Conservation (phyloP, 2,329 filamentous ascomycete species). For the Aureobasidium sp. region DNA sequence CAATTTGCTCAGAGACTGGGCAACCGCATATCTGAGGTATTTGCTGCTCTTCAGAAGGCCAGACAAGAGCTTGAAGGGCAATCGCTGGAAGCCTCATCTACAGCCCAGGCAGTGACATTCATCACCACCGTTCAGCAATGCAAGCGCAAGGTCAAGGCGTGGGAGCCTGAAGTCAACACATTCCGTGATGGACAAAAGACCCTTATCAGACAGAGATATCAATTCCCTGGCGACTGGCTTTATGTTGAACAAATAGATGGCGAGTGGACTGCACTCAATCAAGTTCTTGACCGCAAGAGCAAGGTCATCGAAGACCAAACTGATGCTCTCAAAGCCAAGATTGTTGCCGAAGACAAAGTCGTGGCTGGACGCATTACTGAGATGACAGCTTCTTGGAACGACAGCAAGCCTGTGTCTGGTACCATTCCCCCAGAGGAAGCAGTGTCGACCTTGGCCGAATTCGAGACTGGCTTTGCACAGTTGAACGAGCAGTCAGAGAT, state of each 20-base stretch:
- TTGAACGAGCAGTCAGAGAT: conserved; percentile 85
- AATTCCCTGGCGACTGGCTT: conserved; percentile 89
- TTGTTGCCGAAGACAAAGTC: conserved; percentile 84
- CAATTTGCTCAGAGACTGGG: conserved; percentile 90
- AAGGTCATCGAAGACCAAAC: conserved; percentile 96
- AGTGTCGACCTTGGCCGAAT: conserved; percentile 70
- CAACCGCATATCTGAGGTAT: conserved; percentile 84
- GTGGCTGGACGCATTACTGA: conserved; percentile 83
- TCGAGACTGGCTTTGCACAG: conserved; percentile 76
- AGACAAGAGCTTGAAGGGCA: conserved; percentile 85
- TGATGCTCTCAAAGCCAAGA: conserved; percentile 90
- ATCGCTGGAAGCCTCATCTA: conserved; percentile 88
- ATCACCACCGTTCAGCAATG: conserved; percentile 97
- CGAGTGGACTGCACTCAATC: conserved; percentile 89
- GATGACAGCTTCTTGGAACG: conserved; percentile 81
- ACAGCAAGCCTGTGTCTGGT: conserved; percentile 94
- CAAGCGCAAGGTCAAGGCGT: conserved; percentile 85
- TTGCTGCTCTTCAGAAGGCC: conserved; percentile 84
- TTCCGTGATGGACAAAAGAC: conserved; percentile 96
- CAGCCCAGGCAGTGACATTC: conserved; percentile 93
- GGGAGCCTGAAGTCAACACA: conserved; percentile 91
- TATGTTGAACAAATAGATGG: conserved; percentile 94
- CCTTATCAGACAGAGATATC: conserved; percentile 82
- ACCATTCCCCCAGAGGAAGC: conserved; percentile 86
- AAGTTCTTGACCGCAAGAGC: conserved; percentile 83